phyloP scores from a whole-genome alignment of 305 asterid species.

The Ilex paraguariensis region DNA sequence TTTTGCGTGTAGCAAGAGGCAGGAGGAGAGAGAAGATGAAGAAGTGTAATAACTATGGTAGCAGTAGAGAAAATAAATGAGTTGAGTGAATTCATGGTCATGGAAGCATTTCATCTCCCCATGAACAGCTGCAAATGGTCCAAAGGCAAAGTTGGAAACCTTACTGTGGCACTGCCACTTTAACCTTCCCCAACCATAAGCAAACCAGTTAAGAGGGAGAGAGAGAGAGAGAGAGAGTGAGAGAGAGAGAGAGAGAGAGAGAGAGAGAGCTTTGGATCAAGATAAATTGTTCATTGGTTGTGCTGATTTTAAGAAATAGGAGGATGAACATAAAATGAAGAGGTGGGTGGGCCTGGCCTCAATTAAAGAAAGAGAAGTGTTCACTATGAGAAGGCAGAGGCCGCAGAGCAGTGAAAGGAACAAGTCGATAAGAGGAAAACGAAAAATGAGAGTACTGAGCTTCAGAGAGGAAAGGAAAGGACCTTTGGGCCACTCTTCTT shows the following conservation, averaged over 20 bases:
- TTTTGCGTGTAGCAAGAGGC: constrained; percentile 22
- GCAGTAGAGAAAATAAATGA: constrained; percentile 22
- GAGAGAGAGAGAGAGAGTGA: neutral
- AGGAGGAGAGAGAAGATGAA: constrained; percentile 30
- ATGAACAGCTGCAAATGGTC: neutral
- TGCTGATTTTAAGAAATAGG: neutral
- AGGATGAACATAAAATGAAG: neutral
- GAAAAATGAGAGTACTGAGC: constrained; percentile 25
- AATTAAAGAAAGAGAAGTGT: neutral
- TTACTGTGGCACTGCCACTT: neutral
- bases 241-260: neutral
- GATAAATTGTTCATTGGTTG: neutral
- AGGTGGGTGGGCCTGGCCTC: constrained; percentile 5
- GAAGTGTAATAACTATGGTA: constrained; percentile 13
- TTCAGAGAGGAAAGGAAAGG: constrained; percentile 12
- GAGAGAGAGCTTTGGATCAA: constrained; percentile 2
- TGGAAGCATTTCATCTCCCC: constrained; percentile 41
- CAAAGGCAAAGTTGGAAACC: neutral
- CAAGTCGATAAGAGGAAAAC: constrained; percentile 39
- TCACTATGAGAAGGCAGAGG: constrained; percentile 6
- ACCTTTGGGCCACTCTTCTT: neutral
- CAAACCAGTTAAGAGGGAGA: neutral
- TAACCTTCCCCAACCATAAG: neutral
- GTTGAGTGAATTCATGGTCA: constrained; percentile 34
- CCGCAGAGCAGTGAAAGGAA: constrained; percentile 33